Conservation (phyloP, 305 asterid genomes). For the Rubia balearica region DNA sequence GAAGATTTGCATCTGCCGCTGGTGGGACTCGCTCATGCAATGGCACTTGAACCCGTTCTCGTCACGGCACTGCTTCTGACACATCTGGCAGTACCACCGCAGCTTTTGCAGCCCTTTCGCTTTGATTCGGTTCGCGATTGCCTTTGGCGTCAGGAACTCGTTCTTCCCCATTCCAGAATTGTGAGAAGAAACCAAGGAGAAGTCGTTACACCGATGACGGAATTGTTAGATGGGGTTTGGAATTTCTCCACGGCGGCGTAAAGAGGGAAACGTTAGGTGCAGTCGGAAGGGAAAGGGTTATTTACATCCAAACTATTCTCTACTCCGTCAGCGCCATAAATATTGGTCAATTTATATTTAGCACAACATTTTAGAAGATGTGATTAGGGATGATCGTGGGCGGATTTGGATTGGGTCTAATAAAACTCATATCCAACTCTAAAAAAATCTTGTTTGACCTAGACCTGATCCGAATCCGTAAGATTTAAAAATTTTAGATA, state of each 20-base stretch:
- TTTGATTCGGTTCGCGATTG: constrained; percentile 80
- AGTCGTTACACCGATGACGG: neutral
- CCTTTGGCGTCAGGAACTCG: constrained; percentile 84
- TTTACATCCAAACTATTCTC: no score
- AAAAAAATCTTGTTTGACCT: no score
- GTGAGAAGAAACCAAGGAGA: neutral
- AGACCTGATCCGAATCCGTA: no score
- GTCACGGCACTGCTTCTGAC: constrained; percentile 91
- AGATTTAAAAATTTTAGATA: no score
- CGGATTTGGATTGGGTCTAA: no score
- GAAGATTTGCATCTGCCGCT: constrained; percentile 82
- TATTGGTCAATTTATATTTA: no score
- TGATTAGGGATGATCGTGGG: no score
- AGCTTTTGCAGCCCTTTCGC: constrained; percentile 85
- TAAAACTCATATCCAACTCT: no score
- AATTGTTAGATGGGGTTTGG: neutral
- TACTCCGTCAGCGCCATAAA: no score
- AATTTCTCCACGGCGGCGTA: constrained; percentile 15
- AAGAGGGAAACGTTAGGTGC: neutral
- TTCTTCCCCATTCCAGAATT: constrained; percentile 56
- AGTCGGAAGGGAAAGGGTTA: neutral
- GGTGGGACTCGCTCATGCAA: constrained; percentile 89
- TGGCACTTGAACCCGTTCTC: constrained; percentile 97
- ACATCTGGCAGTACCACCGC: constrained; percentile 95
- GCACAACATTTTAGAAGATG: no score